Percentiles rank a stretch among this genome's conserved stretches.
Evolutionary conservation across 495 filamentous ascomycete species (phyloP).

Genomic region (Cryomyces minteri): DNA sequence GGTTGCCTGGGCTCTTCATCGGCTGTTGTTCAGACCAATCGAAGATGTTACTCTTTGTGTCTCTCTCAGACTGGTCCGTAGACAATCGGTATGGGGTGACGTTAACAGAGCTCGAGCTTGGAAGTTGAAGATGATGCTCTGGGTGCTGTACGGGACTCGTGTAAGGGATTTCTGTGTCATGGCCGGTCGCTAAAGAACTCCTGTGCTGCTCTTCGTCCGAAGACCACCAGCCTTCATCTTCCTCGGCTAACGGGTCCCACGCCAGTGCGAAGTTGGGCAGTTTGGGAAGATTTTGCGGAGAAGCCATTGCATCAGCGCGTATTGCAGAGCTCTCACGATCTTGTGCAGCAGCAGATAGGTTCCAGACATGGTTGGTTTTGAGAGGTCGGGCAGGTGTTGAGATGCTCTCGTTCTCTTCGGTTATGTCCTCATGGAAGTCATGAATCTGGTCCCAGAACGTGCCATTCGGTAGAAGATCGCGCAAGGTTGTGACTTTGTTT

Average conservation of each 20-base stretch:
- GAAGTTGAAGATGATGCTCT: too few species aligned
- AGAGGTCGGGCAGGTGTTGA: conserved; percentile 33
- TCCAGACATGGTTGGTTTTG: too few species aligned
- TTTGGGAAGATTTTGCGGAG: too few species aligned
- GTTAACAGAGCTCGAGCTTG: not conserved
- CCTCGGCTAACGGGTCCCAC: not conserved
- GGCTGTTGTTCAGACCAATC: conserved; percentile 68
- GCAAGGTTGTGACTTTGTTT: conserved; percentile 38
- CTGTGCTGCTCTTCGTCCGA: too few species aligned
- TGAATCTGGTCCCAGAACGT: conserved; percentile 21
- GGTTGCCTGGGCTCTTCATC: conserved; percentile 26
- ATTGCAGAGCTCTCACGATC: too few species aligned
- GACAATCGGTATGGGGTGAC: conserved; percentile 7
- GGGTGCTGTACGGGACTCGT: too few species aligned
- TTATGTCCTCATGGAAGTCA: not conserved
- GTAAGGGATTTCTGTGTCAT: too few species aligned
- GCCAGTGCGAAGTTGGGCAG: not conserved
- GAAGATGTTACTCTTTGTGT: conserved; percentile 44
- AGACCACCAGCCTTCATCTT: conserved; percentile 1
- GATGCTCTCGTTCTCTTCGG: conserved; percentile 43
- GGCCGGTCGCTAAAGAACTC: too few species aligned
- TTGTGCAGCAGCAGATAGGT: too few species aligned
- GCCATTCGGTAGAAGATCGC: conserved; percentile 27
- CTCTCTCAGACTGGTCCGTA: conserved; percentile 17
- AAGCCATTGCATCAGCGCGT: too few species aligned